phyloP scores from a whole-genome alignment of 352 stramenopile species.

The Halophytophthora batemanensis region DNA sequence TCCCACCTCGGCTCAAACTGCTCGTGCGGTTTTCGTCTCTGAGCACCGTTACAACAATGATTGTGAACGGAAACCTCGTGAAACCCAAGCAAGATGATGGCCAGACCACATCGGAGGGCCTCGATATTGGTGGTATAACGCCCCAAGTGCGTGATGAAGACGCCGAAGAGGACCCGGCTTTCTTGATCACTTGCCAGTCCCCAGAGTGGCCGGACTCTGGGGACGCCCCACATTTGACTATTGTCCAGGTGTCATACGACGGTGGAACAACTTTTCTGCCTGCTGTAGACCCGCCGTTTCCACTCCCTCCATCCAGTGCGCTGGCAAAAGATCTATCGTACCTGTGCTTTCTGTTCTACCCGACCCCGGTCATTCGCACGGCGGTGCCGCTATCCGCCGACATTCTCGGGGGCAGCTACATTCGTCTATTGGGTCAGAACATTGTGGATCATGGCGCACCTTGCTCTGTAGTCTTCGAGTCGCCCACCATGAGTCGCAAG shows the following conservation, averaged over 20 bases:
- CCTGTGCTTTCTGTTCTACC: slow-evolving; percentile 79
- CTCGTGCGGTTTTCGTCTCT: slow-evolving; percentile 56
- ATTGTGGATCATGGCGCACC: slow-evolving; percentile 64
- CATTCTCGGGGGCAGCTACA: slow-evolving; percentile 58
- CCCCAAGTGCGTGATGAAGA: neutral
- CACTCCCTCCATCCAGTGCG: slow-evolving; percentile 9
- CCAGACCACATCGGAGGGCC: neutral
- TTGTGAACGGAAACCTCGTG: slow-evolving; percentile 7
- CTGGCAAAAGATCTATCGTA: slow-evolving; percentile 59
- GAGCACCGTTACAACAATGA: slow-evolving; percentile 18
- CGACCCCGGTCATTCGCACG: slow-evolving; percentile 37
- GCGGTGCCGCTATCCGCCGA: slow-evolving; percentile 64
- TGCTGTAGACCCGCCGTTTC: slow-evolving; percentile 6
- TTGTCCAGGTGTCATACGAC: slow-evolving; percentile 73
- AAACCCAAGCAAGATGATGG: neutral
- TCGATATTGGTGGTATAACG: neutral
- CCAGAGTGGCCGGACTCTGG: slow-evolving; percentile 31
- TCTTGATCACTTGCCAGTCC: slow-evolving; percentile 44
- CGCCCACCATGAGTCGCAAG: slow-evolving; percentile 43
- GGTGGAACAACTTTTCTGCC: slow-evolving; percentile 35
- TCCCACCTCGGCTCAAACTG: slow-evolving; percentile 41
- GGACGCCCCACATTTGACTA: slow-evolving; percentile 50
- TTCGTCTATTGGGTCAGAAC: slow-evolving; percentile 56
- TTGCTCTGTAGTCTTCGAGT: slow-evolving; percentile 63
- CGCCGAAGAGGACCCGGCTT: slow-evolving; percentile 27